Base-by-base conservation (phyloP, 306 rosid genomes). In the Cicer judaicum region DNA sequence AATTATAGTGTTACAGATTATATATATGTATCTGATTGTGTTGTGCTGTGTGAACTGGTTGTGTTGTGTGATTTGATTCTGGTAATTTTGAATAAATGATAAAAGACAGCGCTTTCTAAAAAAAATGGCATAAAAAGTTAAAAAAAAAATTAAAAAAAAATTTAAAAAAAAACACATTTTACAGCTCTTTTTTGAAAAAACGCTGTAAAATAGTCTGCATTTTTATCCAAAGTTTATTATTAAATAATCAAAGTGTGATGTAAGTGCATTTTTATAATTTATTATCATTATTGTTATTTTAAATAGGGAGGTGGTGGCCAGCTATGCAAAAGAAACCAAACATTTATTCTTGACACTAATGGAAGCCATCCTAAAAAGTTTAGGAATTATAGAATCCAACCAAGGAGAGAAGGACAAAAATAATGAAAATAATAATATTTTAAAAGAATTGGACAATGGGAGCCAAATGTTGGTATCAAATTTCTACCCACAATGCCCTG, bases 401-500 rank as follows among this genome's bases (percentile, higher is more conserved):
- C 59, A 84, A 64, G 74, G 46, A 29, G 50, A 81, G 1, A 16
- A 65, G 70, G 72, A 69, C 10, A 52, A 78, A 48, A 46, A 57
- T 10, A 59, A 59, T 12, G 29, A 72, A 7, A 52, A 68, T 12
- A 64, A 40, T 7, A 57, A 36, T 47, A 76, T 83, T 18, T 5
- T 87, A 48, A 84, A 87, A 49, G 90, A 86, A 0, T 88, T 93
- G 3, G 72, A 84, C 62, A 81, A 87, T 75, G 97, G 98, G 5
- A 88, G 98, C 87, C 98, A 93, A 62, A 76, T 93, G 85, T 76
- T 91, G 87, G 88, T 93, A n/a, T 80, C 65, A 9, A 93, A 93
- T 87, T 91, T 87, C 83, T 91, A 89, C 78, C 98, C 98, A 49
- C 85, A 90, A 65, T 93, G 98, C 64, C 98, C 98, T 6, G 75